Evolutionary conservation across 129 eudicot species (phyloP).

Genomic region (Arctium lappa): DNA sequence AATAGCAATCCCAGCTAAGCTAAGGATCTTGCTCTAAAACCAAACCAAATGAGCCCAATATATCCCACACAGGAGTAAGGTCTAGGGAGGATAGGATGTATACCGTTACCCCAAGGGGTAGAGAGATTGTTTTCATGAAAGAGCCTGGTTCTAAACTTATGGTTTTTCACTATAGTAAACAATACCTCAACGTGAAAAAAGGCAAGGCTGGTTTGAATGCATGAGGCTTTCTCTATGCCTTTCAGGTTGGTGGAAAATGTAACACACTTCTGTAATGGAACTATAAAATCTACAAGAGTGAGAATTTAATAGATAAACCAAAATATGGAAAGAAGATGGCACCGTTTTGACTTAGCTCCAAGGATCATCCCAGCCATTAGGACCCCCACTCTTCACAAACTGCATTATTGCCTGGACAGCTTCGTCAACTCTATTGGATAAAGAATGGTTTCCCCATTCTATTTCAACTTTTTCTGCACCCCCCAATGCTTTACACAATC

Average conservation of each 20-base stretch:
- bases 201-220: neutral
- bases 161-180: too few relatives aligned
- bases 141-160: too few relatives aligned
- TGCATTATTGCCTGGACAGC: conserved; percentile 69
- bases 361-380: conserved; percentile 94
- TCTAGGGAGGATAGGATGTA: neutral
- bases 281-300: neutral
- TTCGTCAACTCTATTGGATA: conserved; percentile 79
- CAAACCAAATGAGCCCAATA: neutral
- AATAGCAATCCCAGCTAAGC: too few relatives aligned
- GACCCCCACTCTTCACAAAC: conserved; percentile 79
- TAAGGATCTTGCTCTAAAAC: too few relatives aligned
- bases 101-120: too few relatives aligned
- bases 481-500: conserved; percentile 86
- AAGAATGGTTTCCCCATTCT: conserved; percentile 81
- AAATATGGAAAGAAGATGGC: neutral
- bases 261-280: neutral
- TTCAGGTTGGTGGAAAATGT: neutral
- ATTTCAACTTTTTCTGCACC: conserved; percentile 96
- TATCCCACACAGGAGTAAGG: neutral
- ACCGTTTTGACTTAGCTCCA: conserved; percentile 46
- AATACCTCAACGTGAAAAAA: too few relatives aligned
- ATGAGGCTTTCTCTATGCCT: neutral
- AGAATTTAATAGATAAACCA: neutral
- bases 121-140: too few relatives aligned